Evolutionary conservation across 2,329 filamentous ascomycete species (phyloP).

Genomic region (Diaporthe helianthi): DNA sequence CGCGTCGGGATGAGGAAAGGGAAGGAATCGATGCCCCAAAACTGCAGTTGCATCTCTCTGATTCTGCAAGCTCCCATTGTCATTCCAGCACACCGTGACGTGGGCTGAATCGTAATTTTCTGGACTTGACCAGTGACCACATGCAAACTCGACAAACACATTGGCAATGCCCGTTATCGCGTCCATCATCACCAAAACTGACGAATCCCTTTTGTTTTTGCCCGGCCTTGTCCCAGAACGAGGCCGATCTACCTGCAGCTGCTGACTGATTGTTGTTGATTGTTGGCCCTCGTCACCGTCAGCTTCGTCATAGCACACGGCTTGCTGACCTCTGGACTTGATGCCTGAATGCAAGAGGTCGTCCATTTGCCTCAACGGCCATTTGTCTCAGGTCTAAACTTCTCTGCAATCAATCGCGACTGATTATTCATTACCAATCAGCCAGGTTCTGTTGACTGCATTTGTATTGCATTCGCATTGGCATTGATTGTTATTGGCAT

Average conservation of each 20-base stretch:
- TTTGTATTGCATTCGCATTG: not conserved
- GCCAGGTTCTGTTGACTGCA: not conserved
- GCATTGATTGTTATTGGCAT: not conserved
- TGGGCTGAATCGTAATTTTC: conserved; percentile 31
- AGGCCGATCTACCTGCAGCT: conserved; percentile 11
- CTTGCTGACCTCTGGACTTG: conserved; percentile 27
- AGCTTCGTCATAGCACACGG: conserved; percentile 28
- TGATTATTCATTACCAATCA: conserved; percentile 8
- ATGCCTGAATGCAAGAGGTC: not conserved
- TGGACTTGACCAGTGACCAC: conserved; percentile 28
- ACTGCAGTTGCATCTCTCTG: not conserved
- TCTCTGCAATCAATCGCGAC: conserved; percentile 8
- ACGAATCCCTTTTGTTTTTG: conserved; percentile 23
- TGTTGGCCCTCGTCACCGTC: conserved; percentile 6
- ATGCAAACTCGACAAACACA: not conserved
- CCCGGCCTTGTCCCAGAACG: conserved; percentile 16
- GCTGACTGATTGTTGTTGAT: conserved; percentile 11
- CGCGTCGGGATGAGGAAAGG: not conserved
- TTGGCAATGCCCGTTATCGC: conserved; percentile 28
- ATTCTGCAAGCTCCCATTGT: not conserved
- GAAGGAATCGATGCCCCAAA: not conserved
- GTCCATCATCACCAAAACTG: conserved; percentile 4
- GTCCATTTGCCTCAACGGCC: not conserved
- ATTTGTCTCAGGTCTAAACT: not conserved
- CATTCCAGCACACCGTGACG: conserved; percentile 20